These are phyloP conservation scores for Aaosphaeria arxii DNA, from an alignment of 2,329 filamentous ascomycete species.

Conservation along the genomic window DNA sequence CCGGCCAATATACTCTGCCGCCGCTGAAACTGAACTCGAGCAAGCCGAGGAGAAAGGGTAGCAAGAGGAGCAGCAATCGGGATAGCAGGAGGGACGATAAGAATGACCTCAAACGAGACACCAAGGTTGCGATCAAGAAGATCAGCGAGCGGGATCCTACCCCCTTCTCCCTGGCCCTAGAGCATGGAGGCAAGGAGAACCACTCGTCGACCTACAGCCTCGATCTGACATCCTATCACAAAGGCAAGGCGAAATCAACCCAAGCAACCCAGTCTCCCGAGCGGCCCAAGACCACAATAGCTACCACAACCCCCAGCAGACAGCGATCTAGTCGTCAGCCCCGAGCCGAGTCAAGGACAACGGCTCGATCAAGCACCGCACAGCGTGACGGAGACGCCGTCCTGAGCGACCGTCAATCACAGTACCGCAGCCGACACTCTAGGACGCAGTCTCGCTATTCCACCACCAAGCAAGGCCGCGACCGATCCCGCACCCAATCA, in stretches of 20 bases:
- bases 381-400: constrained; percentile 1
- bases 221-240: constrained; percentile 1
- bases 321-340: constrained; percentile 7
- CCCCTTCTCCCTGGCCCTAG: constrained; percentile 16
- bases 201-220: constrained; percentile 18
- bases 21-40: constrained; percentile 17
- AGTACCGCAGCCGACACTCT: constrained; percentile 20
- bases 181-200: constrained; percentile 34
- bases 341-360: constrained; percentile 7
- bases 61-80: constrained; percentile 5
- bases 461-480: constrained; percentile 11
- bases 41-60: neutral
- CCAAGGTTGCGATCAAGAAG: constrained; percentile 16
- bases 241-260: constrained; percentile 11
- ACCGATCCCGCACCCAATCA: constrained; percentile 24
- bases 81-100: constrained; percentile 12
- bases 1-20: constrained; percentile 16
- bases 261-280: constrained; percentile 10
- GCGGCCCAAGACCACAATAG: constrained; percentile 12
- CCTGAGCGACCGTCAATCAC: constrained; percentile 8
- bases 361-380: constrained; percentile 6
- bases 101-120: constrained; percentile 8
- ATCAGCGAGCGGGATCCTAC: constrained; percentile 26
- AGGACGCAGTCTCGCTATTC: constrained; percentile 13
- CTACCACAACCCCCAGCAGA: neutral